Percentiles rank a stretch among this genome's conserved stretches.
Evolutionary conservation across 1,284 basidiomycete genomes (phyloP).

Genomic region (Tylopilus sp.): DNA sequence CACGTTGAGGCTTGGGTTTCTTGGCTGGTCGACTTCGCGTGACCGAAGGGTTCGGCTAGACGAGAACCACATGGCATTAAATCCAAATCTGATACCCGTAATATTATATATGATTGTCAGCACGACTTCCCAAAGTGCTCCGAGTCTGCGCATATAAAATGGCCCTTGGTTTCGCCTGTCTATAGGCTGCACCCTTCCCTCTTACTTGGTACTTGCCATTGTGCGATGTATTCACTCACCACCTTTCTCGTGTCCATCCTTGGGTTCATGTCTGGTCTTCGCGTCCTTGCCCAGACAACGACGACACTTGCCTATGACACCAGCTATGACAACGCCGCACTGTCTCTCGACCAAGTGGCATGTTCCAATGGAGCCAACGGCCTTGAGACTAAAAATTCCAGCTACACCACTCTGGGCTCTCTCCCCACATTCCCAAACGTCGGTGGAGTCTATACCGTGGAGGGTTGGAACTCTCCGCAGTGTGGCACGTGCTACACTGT

Average conservation of each 20-base stretch:
- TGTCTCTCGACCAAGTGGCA: slow-evolving; percentile 40
- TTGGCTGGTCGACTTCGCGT: neutral
- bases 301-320: slow-evolving; percentile 42
- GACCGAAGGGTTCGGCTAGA: neutral
- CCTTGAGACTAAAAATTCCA: slow-evolving; percentile 28
- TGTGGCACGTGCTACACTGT: slow-evolving; percentile 50
- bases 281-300: slow-evolving; percentile 33
- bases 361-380: slow-evolving; percentile 48
- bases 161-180: neutral
- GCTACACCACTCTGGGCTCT: slow-evolving; percentile 44
- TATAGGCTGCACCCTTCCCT: neutral
- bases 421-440: slow-evolving; percentile 46
- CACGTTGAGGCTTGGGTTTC: neutral
- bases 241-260: slow-evolving; percentile 19
- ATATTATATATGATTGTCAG: neutral
- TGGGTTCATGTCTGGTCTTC: slow-evolving; percentile 8
- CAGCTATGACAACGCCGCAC: slow-evolving; percentile 39
- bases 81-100: neutral
- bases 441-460: slow-evolving; percentile 44
- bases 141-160: slow-evolving; percentile 30
- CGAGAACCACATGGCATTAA: neutral
- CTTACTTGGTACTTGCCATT: neutral
- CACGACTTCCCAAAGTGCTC: neutral
- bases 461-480: slow-evolving; percentile 37
- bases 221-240: slow-evolving; percentile 26